phyloP scores from a whole-genome alignment of 2,329 filamentous ascomycete genomes.

The Aspergillus ruber region DNA sequence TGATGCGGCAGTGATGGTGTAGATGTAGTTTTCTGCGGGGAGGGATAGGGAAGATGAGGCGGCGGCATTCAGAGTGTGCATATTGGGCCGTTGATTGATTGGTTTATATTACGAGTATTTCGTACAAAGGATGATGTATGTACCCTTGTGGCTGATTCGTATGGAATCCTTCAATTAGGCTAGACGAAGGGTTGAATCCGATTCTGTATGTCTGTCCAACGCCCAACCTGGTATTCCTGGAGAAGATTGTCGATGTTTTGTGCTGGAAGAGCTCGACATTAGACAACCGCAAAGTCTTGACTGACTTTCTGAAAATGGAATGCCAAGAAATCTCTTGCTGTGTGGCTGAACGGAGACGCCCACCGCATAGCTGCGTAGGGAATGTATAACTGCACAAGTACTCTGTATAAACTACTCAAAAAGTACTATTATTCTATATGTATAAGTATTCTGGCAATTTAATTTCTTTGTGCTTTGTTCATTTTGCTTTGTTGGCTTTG shows the following conservation, averaged over 20 bases:
- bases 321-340: constrained; percentile 1
- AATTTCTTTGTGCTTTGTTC: too few relatives aligned
- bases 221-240: background rate
- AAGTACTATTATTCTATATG: too few relatives aligned
- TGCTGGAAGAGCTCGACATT: background rate
- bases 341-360: background rate
- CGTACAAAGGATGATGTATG: background rate
- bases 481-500: too few relatives aligned
- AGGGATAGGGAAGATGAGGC: constrained; percentile 34
- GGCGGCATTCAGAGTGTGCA: constrained; percentile 28
- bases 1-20: constrained; percentile 28
- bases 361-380: too few relatives aligned
- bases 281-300: background rate
- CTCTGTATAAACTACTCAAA: too few relatives aligned
- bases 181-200: too few relatives aligned
- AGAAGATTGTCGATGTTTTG: background rate
- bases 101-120: background rate
- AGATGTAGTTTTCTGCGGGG: constrained; percentile 38
- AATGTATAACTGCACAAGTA: too few relatives aligned
- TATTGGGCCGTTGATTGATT: constrained; percentile 6
- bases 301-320: background rate
- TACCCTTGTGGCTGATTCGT: too few relatives aligned
- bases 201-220: background rate
- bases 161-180: too few relatives aligned
- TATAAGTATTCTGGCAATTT: too few relatives aligned